Percentiles rank a stretch among this genome's conserved stretches.
These are phyloP conservation scores for Diaporthe sp. DNA, from an alignment of 2,329 filamentous ascomycete genomes.

Conservation along the genomic window DNA sequence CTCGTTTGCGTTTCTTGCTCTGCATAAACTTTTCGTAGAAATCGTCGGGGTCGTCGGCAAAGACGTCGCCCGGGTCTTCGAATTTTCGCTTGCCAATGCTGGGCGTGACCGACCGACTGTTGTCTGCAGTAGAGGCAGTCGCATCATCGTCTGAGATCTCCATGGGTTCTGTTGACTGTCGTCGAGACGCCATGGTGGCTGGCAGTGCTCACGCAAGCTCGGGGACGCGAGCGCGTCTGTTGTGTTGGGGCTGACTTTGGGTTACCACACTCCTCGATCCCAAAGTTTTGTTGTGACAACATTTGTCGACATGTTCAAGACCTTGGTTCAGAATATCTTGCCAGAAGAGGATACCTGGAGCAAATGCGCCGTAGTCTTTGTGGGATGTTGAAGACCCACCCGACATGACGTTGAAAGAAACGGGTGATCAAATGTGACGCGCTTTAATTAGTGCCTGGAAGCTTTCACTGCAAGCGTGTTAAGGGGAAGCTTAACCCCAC, in stretches of 20 bases:
- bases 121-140: slow-evolving; percentile 42
- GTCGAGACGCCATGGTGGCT: slow-evolving; percentile 24
- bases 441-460: background rate
- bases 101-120: background rate
- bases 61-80: slow-evolving; percentile 35
- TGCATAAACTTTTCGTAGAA: slow-evolving; percentile 69
- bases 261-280: background rate
- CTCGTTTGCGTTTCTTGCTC: slow-evolving; percentile 61
- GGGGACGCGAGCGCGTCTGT: background rate
- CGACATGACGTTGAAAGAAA: background rate
- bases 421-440: background rate
- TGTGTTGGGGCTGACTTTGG: background rate
- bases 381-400: background rate
- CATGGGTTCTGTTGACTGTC: slow-evolving; percentile 20
- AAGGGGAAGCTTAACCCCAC: background rate
- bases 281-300: background rate
- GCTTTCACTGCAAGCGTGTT: background rate
- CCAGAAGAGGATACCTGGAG: background rate
- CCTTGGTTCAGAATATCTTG: background rate
- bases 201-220: background rate
- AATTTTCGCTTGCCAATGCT: slow-evolving; percentile 27
- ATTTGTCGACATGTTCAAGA: background rate
- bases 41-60: slow-evolving; percentile 68
- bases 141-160: slow-evolving; percentile 41
- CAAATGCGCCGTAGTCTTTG: background rate